A percentile compares a stretch with the other conserved stretches of the same genome.
phyloP scores from a whole-genome alignment of 768 basidiomycete genomes.

The Collybiopsis luxurians region DNA sequence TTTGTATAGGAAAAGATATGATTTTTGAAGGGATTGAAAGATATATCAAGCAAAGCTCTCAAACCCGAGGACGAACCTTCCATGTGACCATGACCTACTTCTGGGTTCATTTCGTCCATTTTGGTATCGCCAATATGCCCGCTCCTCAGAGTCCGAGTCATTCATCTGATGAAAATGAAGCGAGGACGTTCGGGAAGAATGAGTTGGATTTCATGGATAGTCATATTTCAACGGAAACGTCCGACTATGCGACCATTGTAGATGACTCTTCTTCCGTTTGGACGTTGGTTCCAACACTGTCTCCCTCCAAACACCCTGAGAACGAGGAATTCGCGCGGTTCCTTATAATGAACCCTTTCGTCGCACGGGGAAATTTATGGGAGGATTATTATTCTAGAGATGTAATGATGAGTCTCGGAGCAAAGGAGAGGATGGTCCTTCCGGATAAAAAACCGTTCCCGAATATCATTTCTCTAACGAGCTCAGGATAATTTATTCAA shows the following conservation, averaged over 20 bases:
- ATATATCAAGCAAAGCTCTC: constrained; percentile 34
- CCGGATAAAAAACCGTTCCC: constrained; percentile 44
- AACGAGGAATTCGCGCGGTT: constrained; percentile 36
- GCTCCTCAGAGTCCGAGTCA: background rate
- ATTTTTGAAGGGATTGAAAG: constrained; percentile 40
- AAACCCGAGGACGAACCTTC: constrained; percentile 35
- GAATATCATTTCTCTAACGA: constrained; percentile 25
- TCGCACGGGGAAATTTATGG: constrained; percentile 41
- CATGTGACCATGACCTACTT: constrained; percentile 50
- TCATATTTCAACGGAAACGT: too few species aligned
- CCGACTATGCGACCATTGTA: too few species aligned
- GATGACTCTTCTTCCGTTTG: too few species aligned
- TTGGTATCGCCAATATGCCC: constrained; percentile 28
- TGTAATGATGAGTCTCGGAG: constrained; percentile 38
- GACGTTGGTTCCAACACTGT: too few species aligned
- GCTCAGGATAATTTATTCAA: too few species aligned
- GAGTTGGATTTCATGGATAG: too few species aligned
- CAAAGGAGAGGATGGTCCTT: constrained; percentile 38
- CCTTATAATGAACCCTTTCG: constrained; percentile 36
- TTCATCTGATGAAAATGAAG: background rate
- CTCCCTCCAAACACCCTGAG: too few species aligned
- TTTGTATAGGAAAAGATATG: constrained; percentile 40
- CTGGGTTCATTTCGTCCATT: constrained; percentile 49
- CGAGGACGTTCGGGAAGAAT: background rate
- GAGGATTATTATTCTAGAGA: constrained; percentile 41